Conservation (phyloP, 2,329 filamentous ascomycete genomes). For the Escovopsis weberi region DNA sequence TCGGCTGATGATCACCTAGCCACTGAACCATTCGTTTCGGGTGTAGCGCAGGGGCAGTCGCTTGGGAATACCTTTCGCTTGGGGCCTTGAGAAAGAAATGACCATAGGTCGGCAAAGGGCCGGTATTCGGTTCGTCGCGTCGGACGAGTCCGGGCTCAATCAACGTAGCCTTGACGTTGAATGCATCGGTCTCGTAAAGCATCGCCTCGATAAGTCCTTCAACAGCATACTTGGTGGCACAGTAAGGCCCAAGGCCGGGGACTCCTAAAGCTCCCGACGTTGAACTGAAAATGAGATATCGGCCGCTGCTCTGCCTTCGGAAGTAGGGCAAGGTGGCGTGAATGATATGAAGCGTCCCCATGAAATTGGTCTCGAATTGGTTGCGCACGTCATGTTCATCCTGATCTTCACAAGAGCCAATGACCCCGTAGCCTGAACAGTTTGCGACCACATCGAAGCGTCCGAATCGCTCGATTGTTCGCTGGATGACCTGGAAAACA, state of each 20-base stretch:
- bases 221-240: slow-evolving; percentile 92
- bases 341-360: slow-evolving; percentile 87
- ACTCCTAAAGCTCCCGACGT: slow-evolving; percentile 88
- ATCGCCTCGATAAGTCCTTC: slow-evolving; percentile 93
- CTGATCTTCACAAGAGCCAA: slow-evolving; percentile 91
- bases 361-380: slow-evolving; percentile 96
- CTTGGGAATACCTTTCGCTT: slow-evolving; percentile 63
- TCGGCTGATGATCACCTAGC: slow-evolving; percentile 84
- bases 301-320: slow-evolving; percentile 56
- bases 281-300: slow-evolving; percentile 90
- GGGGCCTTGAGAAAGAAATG: slow-evolving; percentile 84
- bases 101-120: slow-evolving; percentile 64
- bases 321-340: slow-evolving; percentile 82
- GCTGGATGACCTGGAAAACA: slow-evolving; percentile 56
- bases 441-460: slow-evolving; percentile 82
- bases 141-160: slow-evolving; percentile 84
- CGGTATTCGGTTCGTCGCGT: slow-evolving; percentile 59
- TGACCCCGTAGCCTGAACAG: slow-evolving; percentile 89
- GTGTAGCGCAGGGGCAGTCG: slow-evolving; percentile 73
- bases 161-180: slow-evolving; percentile 86
- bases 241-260: slow-evolving; percentile 84
- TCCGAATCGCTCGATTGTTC: slow-evolving; percentile 59
- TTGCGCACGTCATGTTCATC: slow-evolving; percentile 89
- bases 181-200: slow-evolving; percentile 84
- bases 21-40: slow-evolving; percentile 86